phyloP scores from a whole-genome alignment of 805 yeast genomes.

The Wickerhamomyces hampshirensis region DNA sequence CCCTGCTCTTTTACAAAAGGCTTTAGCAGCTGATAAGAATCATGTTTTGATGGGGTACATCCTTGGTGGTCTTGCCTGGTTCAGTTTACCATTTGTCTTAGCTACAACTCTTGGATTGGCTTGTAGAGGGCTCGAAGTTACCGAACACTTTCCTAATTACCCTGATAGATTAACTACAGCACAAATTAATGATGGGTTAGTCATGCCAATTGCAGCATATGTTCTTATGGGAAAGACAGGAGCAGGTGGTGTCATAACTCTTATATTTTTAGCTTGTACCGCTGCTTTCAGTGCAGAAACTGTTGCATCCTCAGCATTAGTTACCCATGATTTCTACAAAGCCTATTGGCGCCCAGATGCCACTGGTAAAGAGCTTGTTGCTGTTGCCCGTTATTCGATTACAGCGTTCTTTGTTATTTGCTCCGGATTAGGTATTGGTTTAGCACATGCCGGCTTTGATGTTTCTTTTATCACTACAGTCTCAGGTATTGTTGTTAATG shows the following conservation, averaged over 20 bases:
- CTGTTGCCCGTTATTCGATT: slow-evolving; percentile 30
- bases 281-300: slow-evolving; percentile 40
- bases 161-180: slow-evolving; percentile 32
- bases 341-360: slow-evolving; percentile 36
- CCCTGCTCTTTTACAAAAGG: slow-evolving; percentile 36
- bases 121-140: slow-evolving; percentile 29
- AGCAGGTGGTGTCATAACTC: slow-evolving; percentile 35
- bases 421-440: slow-evolving; percentile 34
- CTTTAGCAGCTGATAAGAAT: slow-evolving; percentile 35
- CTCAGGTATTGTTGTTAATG: slow-evolving; percentile 35
- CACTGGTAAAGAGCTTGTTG: slow-evolving; percentile 32
- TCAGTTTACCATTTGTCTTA: slow-evolving; percentile 32
- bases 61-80: slow-evolving; percentile 35
- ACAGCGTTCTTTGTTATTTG: slow-evolving; percentile 35
- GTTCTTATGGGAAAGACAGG: slow-evolving; percentile 45
- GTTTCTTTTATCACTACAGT: slow-evolving; percentile 37
- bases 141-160: slow-evolving; percentile 34
- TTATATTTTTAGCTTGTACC: slow-evolving; percentile 39
- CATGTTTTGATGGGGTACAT: slow-evolving; percentile 34
- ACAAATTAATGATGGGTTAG: slow-evolving; percentile 36
- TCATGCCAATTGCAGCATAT: slow-evolving; percentile 33
- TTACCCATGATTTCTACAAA: slow-evolving; percentile 37
- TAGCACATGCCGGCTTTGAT: slow-evolving; percentile 38
- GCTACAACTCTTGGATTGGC: slow-evolving; percentile 35
- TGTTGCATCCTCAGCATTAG: slow-evolving; percentile 36